phyloP scores from a whole-genome alignment of 768 basidiomycete genomes.

The Leccinellum luteum region DNA sequence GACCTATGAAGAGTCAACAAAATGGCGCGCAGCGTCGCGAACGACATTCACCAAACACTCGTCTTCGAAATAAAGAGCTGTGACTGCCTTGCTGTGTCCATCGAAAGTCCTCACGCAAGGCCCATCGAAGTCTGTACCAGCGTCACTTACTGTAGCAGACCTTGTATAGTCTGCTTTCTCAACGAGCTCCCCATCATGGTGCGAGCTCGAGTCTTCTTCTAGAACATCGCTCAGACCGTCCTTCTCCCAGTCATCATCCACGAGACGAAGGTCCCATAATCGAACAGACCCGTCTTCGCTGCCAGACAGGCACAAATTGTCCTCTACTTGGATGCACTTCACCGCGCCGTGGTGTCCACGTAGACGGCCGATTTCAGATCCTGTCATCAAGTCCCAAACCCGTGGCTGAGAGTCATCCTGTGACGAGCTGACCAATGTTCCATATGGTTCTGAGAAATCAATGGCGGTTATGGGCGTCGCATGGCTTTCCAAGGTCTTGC shows the following conservation, averaged over 20 bases:
- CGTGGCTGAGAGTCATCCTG: slow-evolving; percentile 83
- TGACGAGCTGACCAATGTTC: slow-evolving; percentile 84
- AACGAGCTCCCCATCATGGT: slow-evolving; percentile 35
- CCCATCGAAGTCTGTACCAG: slow-evolving; percentile 43
- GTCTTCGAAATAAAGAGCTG: slow-evolving; percentile 93
- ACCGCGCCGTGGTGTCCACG: slow-evolving; percentile 79
- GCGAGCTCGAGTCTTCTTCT: slow-evolving; percentile 53
- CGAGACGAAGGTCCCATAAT: slow-evolving; percentile 87
- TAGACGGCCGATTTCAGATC: slow-evolving; percentile 81
- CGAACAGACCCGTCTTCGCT: slow-evolving; percentile 82
- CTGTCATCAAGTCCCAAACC: slow-evolving; percentile 93
- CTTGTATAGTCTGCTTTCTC: slow-evolving; percentile 42
- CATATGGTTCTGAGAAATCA: slow-evolving; percentile 97
- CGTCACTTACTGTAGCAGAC: slow-evolving; percentile 37
- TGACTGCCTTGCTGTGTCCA: slow-evolving; percentile 92
- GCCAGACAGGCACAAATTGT: slow-evolving; percentile 86
- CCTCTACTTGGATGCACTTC: slow-evolving; percentile 92
- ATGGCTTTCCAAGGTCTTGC: slow-evolving; percentile 79
- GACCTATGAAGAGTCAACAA: slow-evolving; percentile 53
- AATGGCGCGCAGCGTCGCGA: not conserved
- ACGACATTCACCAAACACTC: slow-evolving; percentile 71
- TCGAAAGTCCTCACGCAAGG: slow-evolving; percentile 72
- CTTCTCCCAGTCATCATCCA: slow-evolving; percentile 66
- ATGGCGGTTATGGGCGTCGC: slow-evolving; percentile 80
- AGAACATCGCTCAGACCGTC: slow-evolving; percentile 60